phyloP scores from a whole-genome alignment of 176 grass and related monocot genomes.

The Coix lacrymajobi region DNA sequence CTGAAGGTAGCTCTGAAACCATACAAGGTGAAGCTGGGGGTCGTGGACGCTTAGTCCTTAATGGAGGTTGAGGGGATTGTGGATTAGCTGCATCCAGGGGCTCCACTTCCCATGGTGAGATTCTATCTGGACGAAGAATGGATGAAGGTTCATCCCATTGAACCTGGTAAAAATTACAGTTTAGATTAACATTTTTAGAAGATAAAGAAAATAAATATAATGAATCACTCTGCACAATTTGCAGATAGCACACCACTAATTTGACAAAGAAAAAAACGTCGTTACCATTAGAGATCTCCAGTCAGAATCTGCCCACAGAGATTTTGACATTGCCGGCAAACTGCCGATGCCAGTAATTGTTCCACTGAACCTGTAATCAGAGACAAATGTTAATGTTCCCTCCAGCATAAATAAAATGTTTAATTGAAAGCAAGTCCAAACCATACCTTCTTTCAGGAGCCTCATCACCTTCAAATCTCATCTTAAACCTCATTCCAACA shows the following conservation, averaged over 20 bases:
- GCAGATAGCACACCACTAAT: not conserved
- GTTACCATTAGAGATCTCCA: slow-evolving; percentile 94
- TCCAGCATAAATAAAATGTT: not conserved
- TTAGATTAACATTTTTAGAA: slow-evolving; percentile 8
- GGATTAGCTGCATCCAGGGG: slow-evolving; percentile 51
- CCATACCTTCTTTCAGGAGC: slow-evolving; percentile 78
- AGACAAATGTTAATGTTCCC: slow-evolving; percentile 10
- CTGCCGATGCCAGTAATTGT: slow-evolving; percentile 73
- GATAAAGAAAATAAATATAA: slow-evolving; percentile 19
- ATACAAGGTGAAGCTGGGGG: slow-evolving; percentile 45
- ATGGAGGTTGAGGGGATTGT: slow-evolving; percentile 49
- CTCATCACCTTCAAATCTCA: slow-evolving; percentile 98
- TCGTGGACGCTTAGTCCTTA: slow-evolving; percentile 66
- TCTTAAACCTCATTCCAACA: slow-evolving; percentile 91
- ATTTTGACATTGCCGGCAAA: slow-evolving; percentile 39
- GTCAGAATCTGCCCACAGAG: slow-evolving; percentile 72
- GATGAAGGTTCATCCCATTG: slow-evolving; percentile 95
- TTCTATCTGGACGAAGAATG: slow-evolving; percentile 65
- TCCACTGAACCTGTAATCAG: slow-evolving; percentile 80
- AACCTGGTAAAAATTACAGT: slow-evolving; percentile 43
- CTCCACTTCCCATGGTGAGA: slow-evolving; percentile 93
- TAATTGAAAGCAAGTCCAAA: slow-evolving; percentile 6
- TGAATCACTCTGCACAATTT: not conserved
- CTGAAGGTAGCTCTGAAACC: slow-evolving; percentile 42
- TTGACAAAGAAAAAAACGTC: not conserved